Evolutionary conservation across 1,284 basidiomycete species (phyloP).

Genomic region (Marasmius fiardii): DNA sequence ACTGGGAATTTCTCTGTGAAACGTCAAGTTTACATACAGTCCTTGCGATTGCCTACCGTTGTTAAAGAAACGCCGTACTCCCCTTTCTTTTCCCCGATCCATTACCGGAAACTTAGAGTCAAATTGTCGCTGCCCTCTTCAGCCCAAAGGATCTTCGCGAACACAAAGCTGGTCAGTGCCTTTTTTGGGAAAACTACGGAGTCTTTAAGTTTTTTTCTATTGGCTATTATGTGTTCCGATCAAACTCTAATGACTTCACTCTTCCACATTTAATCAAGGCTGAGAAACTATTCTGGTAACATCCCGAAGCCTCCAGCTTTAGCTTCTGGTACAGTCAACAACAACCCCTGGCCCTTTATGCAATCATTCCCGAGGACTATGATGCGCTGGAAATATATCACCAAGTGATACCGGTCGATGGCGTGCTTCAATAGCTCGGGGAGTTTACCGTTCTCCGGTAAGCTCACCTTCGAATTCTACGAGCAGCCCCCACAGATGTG

Average conservation of each 20-base stretch:
- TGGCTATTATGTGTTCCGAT: constrained; percentile 7
- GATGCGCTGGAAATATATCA: no score
- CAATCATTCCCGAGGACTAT: no score
- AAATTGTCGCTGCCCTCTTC: no score
- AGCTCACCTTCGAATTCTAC: no score
- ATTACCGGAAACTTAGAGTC: no score
- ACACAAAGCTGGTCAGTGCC: neutral
- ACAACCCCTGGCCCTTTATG: no score
- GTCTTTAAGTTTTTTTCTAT: neutral
- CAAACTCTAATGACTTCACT: neutral
- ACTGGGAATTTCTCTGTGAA: neutral
- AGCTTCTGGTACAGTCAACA: no score
- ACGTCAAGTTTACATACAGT: no score
- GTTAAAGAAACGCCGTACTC: neutral
- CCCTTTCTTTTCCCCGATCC: neutral
- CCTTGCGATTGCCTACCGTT: neutral
- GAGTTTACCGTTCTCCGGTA: no score
- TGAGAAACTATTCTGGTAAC: neutral
- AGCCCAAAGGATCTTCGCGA: constrained; percentile 1
- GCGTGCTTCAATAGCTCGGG: no score
- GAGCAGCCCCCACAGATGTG: no score
- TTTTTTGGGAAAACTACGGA: neutral
- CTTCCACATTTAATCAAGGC: neutral
- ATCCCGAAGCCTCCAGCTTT: neutral
- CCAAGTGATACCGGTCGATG: no score